Conservation (phyloP, 2,329 filamentous ascomycete genomes). For the Chrysoporthe austroafricana region DNA sequence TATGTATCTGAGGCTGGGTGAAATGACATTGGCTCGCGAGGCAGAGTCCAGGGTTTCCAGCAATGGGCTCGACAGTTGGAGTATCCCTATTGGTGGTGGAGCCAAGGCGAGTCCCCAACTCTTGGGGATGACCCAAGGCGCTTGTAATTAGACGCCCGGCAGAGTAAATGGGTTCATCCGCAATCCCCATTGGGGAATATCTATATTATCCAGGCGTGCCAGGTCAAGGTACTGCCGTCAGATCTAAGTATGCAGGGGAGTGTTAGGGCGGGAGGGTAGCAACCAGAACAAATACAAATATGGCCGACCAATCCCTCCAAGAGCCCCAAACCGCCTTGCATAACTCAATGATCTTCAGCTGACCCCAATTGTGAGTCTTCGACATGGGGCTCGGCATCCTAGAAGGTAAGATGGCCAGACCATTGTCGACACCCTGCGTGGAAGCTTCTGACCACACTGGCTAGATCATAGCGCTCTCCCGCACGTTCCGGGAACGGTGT, state of each 20-base stretch:
- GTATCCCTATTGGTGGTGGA: neutral
- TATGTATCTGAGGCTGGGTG: too few relatives aligned
- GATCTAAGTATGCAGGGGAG: slow-evolving; percentile 29
- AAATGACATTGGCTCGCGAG: too few relatives aligned
- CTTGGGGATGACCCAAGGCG: neutral
- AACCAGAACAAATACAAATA: neutral
- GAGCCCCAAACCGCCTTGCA: neutral
- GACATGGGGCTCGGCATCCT: slow-evolving; percentile 8
- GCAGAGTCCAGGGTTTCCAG: neutral
- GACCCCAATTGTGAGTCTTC: neutral
- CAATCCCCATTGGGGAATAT: neutral
- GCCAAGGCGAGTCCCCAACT: neutral
- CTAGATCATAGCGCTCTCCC: slow-evolving; percentile 6
- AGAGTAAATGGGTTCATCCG: neutral
- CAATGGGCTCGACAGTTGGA: neutral
- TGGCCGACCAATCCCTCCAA: neutral
- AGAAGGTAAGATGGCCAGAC: slow-evolving; percentile 4
- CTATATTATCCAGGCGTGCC: neutral
- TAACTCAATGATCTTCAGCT: neutral
- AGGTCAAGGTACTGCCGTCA: neutral
- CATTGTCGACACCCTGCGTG: neutral
- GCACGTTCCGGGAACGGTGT: slow-evolving; percentile 38
- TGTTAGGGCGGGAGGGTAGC: neutral
- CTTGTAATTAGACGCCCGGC: neutral
- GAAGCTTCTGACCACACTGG: neutral